phyloP scores from a whole-genome alignment of 148 eudicot genomes.

The Cornus controversa region DNA sequence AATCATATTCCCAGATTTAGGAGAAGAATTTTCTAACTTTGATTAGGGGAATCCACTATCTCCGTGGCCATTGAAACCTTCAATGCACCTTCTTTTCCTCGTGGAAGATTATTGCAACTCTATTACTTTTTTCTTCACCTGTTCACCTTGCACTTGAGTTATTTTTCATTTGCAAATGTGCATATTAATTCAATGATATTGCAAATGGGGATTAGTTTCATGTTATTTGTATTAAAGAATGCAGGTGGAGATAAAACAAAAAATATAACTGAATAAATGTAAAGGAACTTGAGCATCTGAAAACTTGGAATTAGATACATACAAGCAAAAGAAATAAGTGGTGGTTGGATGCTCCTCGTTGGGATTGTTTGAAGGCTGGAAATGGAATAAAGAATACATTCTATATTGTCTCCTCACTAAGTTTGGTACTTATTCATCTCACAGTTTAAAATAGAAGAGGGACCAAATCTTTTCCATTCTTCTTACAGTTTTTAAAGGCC shows the following conservation, averaged over 20 bases:
- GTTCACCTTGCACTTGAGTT: conserved; percentile 8
- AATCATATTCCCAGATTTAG: too few relatives aligned
- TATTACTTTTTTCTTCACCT: conserved; percentile 9
- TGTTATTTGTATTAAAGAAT: conserved; percentile 15
- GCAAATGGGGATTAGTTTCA: conserved; percentile 17
- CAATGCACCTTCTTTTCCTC: conserved; percentile 27
- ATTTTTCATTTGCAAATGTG: conserved; percentile 18
- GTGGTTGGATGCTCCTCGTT: conserved; percentile 54
- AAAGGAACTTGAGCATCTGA: conserved; percentile 46
- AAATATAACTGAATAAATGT: conserved; percentile 25
- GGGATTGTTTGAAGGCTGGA: conserved; percentile 64
- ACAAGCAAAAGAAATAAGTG: conserved; percentile 33
- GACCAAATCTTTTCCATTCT: conserved; percentile 16
- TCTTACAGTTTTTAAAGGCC: conserved; percentile 25
- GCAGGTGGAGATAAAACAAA: conserved; percentile 23
- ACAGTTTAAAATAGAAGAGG: conserved; percentile 33
- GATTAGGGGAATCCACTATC: conserved; percentile 65
- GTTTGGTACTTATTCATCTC: conserved; percentile 80
- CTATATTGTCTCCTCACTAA: conserved; percentile 60
- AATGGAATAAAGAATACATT: conserved; percentile 66
- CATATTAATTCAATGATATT: conserved; percentile 7
- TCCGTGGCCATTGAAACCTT: conserved; percentile 36
- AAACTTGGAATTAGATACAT: conserved; percentile 54
- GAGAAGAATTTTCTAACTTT: conserved; percentile 46
- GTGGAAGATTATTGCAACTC: conserved; percentile 13